A percentile compares a stretch with the other conserved stretches of the same genome.
Evolutionary conservation across 169 alveolate genomes (phyloP).

Genomic region (Plasmodium inui): DNA sequence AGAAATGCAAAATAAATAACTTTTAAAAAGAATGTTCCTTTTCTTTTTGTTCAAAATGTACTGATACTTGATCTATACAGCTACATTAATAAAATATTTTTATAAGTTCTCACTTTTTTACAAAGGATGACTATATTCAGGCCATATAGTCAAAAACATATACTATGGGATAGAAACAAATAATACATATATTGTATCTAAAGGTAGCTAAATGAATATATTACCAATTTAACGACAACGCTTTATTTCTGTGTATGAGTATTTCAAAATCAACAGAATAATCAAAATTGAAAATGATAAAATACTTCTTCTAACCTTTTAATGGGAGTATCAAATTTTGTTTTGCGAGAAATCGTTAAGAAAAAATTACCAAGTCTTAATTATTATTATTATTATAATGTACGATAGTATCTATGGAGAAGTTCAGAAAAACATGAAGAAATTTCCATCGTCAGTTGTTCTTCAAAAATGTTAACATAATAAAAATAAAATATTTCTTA

Average conservation of each 20-base stretch:
- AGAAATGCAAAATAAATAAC: not conserved
- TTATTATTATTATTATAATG: too few species aligned
- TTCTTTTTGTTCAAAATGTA: not conserved
- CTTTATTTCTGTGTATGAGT: not conserved
- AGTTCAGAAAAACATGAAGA: too few species aligned
- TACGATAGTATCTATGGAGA: too few species aligned
- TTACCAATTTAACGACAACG: not conserved
- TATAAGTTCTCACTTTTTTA: not conserved
- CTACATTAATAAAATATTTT: not conserved
- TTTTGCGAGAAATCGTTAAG: too few species aligned
- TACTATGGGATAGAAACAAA: not conserved
- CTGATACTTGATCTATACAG: not conserved
- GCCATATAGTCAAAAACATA: not conserved
- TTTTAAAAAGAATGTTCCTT: not conserved
- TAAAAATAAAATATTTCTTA: not conserved
- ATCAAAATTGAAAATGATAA: not conserved
- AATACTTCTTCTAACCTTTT: too few species aligned
- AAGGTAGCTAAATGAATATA: not conserved
- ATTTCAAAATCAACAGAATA: not conserved
- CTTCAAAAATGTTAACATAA: too few species aligned
- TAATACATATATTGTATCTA: not conserved
- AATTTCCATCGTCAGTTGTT: too few species aligned
- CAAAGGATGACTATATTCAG: not conserved
- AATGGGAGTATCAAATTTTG: too few species aligned
- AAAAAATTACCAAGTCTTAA: too few species aligned